Conservation (phyloP, 2,329 filamentous ascomycete genomes). For the Botrytis fabae region DNA sequence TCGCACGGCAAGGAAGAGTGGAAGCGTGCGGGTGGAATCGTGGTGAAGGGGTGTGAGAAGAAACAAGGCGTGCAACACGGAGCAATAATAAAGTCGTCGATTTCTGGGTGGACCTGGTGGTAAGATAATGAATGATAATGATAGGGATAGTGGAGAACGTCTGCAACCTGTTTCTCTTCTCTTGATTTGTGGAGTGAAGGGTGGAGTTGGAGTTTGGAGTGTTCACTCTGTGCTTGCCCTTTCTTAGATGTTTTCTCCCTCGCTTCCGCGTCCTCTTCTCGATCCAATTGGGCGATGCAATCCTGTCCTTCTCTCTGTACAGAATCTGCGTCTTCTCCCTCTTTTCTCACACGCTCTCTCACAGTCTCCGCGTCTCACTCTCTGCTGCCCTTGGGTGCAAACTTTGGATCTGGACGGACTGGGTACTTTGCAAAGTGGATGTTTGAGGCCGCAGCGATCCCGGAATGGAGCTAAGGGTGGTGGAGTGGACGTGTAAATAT, state of each 20-base stretch:
- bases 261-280: not conserved
- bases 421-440: conserved; percentile 11
- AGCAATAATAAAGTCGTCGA: not conserved
- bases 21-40: conserved; percentile 5
- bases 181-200: conserved; percentile 10
- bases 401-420: not conserved
- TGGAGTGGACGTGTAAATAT: not conserved
- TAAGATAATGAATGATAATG: conserved; percentile 1
- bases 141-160: not conserved
- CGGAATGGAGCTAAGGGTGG: not conserved
- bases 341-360: not conserved
- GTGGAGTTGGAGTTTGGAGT: not conserved
- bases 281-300: not conserved
- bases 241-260: not conserved
- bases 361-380: not conserved
- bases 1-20: conserved; percentile 12
- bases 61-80: not conserved
- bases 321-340: not conserved
- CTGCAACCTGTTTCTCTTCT: conserved; percentile 1
- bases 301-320: not conserved
- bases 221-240: not conserved
- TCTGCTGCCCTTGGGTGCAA: not conserved
- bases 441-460: conserved; percentile 9
- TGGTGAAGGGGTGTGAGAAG: not conserved
- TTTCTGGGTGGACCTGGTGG: not conserved